phyloP scores from a whole-genome alignment of 2,329 filamentous ascomycete species.

The Calonectria leucothoes region DNA sequence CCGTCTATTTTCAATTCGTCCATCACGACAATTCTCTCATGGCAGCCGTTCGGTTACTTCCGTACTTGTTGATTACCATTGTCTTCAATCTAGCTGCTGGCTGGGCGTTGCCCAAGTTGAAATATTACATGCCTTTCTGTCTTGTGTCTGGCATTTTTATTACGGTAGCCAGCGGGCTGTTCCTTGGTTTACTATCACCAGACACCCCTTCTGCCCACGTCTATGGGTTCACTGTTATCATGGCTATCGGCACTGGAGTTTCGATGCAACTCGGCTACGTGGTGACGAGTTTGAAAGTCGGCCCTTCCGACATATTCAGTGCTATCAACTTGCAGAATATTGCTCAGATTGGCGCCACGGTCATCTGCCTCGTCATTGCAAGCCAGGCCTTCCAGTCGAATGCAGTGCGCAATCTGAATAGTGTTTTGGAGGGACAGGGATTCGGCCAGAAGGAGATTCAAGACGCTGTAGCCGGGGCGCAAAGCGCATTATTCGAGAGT shows the following conservation, averaged over 20 bases:
- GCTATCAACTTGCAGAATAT: neutral
- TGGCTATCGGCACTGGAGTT: neutral
- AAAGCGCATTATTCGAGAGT: neutral
- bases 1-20: neutral
- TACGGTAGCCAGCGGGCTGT: neutral
- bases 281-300: neutral
- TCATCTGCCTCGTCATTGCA: neutral
- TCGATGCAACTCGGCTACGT: neutral
- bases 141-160: neutral
- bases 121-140: neutral
- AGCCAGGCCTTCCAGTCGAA: neutral
- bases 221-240: neutral
- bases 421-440: neutral
- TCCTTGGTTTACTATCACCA: neutral
- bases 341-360: neutral
- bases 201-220: neutral
- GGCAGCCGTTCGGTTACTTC: neutral
- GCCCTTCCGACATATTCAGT: neutral
- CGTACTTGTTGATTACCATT: neutral
- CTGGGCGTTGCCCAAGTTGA: neutral
- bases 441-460: neutral
- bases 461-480: neutral
- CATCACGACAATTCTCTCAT: neutral
- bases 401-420: neutral
- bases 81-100: neutral